Conservation (phyloP, 768 basidiomycete genomes). For the Termitomyces sp. region DNA sequence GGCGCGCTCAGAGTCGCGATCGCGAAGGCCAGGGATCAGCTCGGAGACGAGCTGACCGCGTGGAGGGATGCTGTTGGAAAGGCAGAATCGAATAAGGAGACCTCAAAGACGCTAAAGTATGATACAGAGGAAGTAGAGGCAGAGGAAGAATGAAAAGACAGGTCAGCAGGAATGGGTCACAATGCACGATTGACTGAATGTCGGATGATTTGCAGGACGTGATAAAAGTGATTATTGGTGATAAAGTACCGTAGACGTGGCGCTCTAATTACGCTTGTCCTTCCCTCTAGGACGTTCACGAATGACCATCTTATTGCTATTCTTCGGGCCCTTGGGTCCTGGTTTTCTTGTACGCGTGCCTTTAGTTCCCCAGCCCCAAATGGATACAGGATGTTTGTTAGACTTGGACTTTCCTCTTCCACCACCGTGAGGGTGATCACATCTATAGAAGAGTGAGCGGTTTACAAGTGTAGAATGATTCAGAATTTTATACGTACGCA, state of each 20-base stretch:
- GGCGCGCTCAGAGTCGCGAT: constrained; percentile 42
- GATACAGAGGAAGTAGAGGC: constrained; percentile 40
- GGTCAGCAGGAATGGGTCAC: constrained; percentile 4
- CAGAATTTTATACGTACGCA: constrained; percentile 48
- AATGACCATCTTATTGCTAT: constrained; percentile 83
- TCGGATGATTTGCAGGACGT: neutral
- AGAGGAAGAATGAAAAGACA: constrained; percentile 32
- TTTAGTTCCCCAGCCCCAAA: constrained; percentile 91
- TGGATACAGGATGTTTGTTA: constrained; percentile 87
- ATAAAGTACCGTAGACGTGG: constrained; percentile 6
- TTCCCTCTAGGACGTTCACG: constrained; percentile 77
- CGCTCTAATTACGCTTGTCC: constrained; percentile 38
- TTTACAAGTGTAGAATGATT: neutral
- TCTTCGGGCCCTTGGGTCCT: constrained; percentile 85
- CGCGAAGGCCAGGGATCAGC: constrained; percentile 40
- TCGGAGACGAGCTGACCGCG: constrained; percentile 64
- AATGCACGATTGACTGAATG: neutral
- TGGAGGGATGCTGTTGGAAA: constrained; percentile 75
- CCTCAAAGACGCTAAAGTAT: constrained; percentile 29
- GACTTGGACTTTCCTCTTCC: constrained; percentile 98
- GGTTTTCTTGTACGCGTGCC: constrained; percentile 91
- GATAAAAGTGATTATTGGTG: constrained; percentile 2
- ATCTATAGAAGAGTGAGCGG: constrained; percentile 31
- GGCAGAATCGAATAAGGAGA: constrained; percentile 56
- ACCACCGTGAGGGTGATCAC: constrained; percentile 94